These are phyloP conservation scores for Aegle marmelos DNA, from an alignment of 345 rosid genomes.

Conservation along the genomic window DNA sequence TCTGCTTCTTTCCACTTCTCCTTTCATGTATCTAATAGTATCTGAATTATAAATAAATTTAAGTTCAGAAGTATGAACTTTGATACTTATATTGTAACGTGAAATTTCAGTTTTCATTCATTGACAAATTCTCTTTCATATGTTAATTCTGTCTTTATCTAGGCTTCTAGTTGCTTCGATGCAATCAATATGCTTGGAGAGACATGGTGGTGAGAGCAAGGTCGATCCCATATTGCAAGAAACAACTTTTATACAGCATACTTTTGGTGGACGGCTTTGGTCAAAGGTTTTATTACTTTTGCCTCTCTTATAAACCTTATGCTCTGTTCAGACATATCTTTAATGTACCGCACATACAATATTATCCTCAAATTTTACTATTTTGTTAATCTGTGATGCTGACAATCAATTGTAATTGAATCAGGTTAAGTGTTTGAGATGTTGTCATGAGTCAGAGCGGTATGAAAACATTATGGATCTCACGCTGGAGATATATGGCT, in stretches of 20 bases:
- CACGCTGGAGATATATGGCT: conserved; percentile 74
- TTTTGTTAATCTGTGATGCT: neutral
- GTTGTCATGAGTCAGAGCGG: conserved; percentile 75
- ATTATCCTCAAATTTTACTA: neutral
- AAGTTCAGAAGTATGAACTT: neutral
- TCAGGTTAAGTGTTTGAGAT: conserved; percentile 75
- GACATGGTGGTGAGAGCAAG: conserved; percentile 71
- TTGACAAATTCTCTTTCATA: conserved; percentile 1
- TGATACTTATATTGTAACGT: neutral
- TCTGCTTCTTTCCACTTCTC: neutral
- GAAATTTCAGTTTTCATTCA: conserved; percentile 5
- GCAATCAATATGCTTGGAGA: conserved; percentile 85
- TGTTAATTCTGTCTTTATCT: conserved; percentile 15
- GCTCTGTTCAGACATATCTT: neutral
- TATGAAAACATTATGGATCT: conserved; percentile 88
- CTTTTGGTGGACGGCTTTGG: conserved; percentile 74
- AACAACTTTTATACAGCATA: conserved; percentile 81
- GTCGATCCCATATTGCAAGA: conserved; percentile 68
- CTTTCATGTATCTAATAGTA: neutral
- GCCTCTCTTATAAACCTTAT: neutral
- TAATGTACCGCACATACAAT: neutral
- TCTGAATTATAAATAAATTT: conserved; percentile 1
- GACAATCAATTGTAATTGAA: conserved; percentile 10
- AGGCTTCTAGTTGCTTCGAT: conserved; percentile 77
- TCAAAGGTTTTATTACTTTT: conserved; percentile 48